Base-by-base conservation (phyloP, 2,329 filamentous ascomycete species). In the Oidium heveae region DNA sequence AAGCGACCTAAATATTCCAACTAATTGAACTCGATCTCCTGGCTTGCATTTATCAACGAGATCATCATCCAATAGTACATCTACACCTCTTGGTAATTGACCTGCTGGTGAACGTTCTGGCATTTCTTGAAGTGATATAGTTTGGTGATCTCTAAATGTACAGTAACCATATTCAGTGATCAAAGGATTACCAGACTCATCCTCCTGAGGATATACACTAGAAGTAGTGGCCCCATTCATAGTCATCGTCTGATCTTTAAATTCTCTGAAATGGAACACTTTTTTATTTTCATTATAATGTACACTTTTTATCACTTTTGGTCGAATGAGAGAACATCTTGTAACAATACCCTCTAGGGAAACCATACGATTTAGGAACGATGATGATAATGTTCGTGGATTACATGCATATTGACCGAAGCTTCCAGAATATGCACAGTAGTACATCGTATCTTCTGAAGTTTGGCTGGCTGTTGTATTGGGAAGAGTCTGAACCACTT, bases 311-410 rank as follows among this genome's bases (percentile, higher is more conserved):
- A 96, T 82, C n/a, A 98, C 80, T 69, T 98, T 98, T 12, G 91
- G 91, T 55, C 93, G 78, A 58, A 98, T 94, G 20, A 98, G 74
- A 24, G 88, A 95, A 69, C 86, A 94, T 67, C 91, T 84, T 37
- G 91, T 98, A 44, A 98, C 91, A 63, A 98, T 98, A 50, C 91
- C 91, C 69, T 98, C 91, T 53, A 98, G 75, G 3, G 88, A 94
- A 15, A 98, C 85, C 88, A 98, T 95, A 64, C 85, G 82, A 68
- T 98, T 98, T 55, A 98, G 76, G 63, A 94, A 85, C 43, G 79
- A 75, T 2, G 89, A 95, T 53, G 86, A 86, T 33, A 98, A 71
- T 0, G 91, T 96, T 61, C 91, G 79, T 43, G 91, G 91, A 64
- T 95, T 98, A 74, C 88, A 95, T 13, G 88, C 77, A 66, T 86